Percentiles rank a stretch among this genome's conserved stretches.
These are phyloP conservation scores for Alternaria sp. DNA, from an alignment of 2,329 filamentous ascomycete species.

Conservation along the genomic window DNA sequence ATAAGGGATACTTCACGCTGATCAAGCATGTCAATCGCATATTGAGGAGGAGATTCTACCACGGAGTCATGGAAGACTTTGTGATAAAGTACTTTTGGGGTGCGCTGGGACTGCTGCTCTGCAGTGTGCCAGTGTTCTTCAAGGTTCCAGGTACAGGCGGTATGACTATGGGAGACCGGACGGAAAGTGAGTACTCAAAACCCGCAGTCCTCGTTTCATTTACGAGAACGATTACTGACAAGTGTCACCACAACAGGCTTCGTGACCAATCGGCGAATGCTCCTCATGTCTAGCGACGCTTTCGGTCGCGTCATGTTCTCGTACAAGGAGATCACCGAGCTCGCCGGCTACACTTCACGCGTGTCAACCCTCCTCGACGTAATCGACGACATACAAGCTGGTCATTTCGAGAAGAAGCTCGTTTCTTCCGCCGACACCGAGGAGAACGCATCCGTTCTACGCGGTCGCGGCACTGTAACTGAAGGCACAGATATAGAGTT, in stretches of 20 bases:
- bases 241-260: slow-evolving; percentile 62
- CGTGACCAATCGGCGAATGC: slow-evolving; percentile 90
- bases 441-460: slow-evolving; percentile 81
- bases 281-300: slow-evolving; percentile 85
- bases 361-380: slow-evolving; percentile 90
- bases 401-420: slow-evolving; percentile 94
- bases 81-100: slow-evolving; percentile 99
- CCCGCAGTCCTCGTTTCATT: background rate
- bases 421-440: slow-evolving; percentile 86
- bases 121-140: slow-evolving; percentile 95
- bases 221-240: slow-evolving; percentile 7
- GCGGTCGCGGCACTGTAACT: slow-evolving; percentile 78
- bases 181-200: slow-evolving; percentile 59
- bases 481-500: slow-evolving; percentile 88
- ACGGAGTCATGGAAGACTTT: slow-evolving; percentile 99
- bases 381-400: slow-evolving; percentile 89
- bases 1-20: slow-evolving; percentile 98
- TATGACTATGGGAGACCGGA: slow-evolving; percentile 71
- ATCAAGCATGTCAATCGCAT: slow-evolving; percentile 99
- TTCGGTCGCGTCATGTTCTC: slow-evolving; percentile 56
- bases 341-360: slow-evolving; percentile 92
- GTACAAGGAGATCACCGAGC: slow-evolving; percentile 86
- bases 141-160: slow-evolving; percentile 72
- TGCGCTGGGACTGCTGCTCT: slow-evolving; percentile 86
- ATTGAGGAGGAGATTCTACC: slow-evolving; percentile 85